Evolutionary conservation across 2,329 filamentous ascomycete genomes (phyloP).

Genomic region (Aspergillus pseudoterreus): DNA sequence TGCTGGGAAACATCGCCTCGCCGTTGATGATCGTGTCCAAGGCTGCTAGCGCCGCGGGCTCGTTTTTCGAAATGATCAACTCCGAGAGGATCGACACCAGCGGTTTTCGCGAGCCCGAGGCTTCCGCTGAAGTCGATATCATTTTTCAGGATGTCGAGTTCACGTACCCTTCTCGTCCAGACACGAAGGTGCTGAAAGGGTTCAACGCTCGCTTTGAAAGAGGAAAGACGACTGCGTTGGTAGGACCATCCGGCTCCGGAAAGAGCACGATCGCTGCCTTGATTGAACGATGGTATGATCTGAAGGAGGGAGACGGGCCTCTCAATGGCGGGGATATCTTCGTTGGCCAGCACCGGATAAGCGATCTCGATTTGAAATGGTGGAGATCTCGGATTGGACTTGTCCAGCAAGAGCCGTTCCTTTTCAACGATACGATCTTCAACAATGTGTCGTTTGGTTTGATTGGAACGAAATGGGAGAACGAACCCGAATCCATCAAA

Average conservation of each 20-base stretch:
- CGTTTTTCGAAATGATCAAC: slow-evolving; percentile 34
- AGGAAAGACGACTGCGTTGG: slow-evolving; percentile 41
- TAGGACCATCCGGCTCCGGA: slow-evolving; percentile 44
- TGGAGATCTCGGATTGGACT: slow-evolving; percentile 58
- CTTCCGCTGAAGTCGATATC: slow-evolving; percentile 53
- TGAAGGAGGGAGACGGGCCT: slow-evolving; percentile 9
- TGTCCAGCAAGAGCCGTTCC: slow-evolving; percentile 65
- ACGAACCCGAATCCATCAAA: slow-evolving; percentile 30
- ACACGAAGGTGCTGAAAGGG: slow-evolving; percentile 32
- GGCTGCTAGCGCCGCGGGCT: slow-evolving; percentile 26
- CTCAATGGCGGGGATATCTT: slow-evolving; percentile 46
- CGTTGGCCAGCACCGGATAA: slow-evolving; percentile 52
- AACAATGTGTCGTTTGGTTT: slow-evolving; percentile 62
- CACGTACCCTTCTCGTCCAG: slow-evolving; percentile 58
- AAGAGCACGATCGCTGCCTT: slow-evolving; percentile 46
- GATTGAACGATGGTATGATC: slow-evolving; percentile 42
- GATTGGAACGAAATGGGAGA: slow-evolving; percentile 32
- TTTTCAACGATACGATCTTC: slow-evolving; percentile 64
- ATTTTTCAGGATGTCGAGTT: slow-evolving; percentile 64
- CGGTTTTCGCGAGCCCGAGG: slow-evolving; percentile 48
- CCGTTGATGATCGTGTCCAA: slow-evolving; percentile 36
- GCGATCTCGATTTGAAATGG: slow-evolving; percentile 59
- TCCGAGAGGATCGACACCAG: slow-evolving; percentile 23
- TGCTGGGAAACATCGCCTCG: slow-evolving; percentile 25
- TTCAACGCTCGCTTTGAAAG: slow-evolving; percentile 31